These are phyloP conservation scores for Mucor piriformis DNA, from an alignment of 371 early-diverging fungal species.

Conservation along the genomic window DNA sequence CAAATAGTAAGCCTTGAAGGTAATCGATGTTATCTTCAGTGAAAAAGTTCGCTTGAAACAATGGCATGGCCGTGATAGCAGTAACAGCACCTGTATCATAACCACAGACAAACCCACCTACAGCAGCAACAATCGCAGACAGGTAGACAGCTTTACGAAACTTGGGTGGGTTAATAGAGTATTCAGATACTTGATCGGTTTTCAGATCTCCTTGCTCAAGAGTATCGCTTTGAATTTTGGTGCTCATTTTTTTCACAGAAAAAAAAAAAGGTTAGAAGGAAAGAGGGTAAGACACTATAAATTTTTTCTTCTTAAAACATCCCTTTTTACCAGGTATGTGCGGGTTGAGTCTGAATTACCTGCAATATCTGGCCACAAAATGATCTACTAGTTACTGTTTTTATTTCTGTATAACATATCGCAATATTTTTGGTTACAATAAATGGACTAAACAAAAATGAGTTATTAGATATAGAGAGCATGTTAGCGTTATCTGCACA, in stretches of 20 bases:
- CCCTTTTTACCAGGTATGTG: neutral
- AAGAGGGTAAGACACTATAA: neutral
- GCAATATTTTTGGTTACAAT: too few relatives aligned
- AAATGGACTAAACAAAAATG: neutral
- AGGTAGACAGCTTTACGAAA: conserved; percentile 23
- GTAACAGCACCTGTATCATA: conserved; percentile 25
- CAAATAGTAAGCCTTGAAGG: conserved; percentile 46
- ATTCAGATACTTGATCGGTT: neutral
- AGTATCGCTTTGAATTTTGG: neutral
- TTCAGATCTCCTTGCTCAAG: neutral
- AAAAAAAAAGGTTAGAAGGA: neutral
- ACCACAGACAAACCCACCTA: conserved; percentile 25
- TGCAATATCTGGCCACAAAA: neutral
- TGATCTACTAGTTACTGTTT: neutral
- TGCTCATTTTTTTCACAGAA: neutral
- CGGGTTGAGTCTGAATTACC: neutral
- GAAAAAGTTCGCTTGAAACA: conserved; percentile 27
- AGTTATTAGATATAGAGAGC: neutral
- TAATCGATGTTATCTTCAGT: conserved; percentile 28
- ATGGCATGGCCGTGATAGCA: conserved; percentile 25
- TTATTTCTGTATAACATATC: neutral
- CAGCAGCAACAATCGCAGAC: conserved; percentile 20
- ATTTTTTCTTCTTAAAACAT: neutral
- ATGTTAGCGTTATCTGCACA: neutral
- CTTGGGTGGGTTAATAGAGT: conserved; percentile 5